Evolutionary conservation across 2,329 filamentous ascomycete genomes (phyloP).

Genomic region (Pseudocercospora macadamiae): DNA sequence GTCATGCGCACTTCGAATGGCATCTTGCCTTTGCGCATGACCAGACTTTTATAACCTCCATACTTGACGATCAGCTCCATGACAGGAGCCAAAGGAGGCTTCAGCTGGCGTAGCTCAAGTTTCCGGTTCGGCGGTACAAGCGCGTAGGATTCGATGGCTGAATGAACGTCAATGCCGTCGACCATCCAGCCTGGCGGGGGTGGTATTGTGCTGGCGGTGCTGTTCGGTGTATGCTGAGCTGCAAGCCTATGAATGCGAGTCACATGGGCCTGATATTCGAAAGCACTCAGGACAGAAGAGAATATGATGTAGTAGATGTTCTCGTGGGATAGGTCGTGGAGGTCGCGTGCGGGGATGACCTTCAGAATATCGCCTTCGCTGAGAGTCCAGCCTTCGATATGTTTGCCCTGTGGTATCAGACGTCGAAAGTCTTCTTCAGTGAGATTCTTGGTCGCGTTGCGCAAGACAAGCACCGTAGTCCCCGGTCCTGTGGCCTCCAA

Average conservation of each 20-base stretch:
- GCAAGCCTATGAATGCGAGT: slow-evolving; percentile 55
- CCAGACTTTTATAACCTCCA: slow-evolving; percentile 36
- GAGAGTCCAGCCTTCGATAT: slow-evolving; percentile 68
- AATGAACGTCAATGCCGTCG: slow-evolving; percentile 51
- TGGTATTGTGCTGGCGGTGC: slow-evolving; percentile 47
- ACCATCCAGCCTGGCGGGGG: slow-evolving; percentile 48
- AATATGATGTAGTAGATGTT: slow-evolving; percentile 74
- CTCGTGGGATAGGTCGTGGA: slow-evolving; percentile 63
- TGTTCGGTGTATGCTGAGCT: slow-evolving; percentile 46
- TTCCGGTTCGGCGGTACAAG: slow-evolving; percentile 50
- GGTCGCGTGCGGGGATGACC: slow-evolving; percentile 68
- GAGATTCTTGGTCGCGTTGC: slow-evolving; percentile 62
- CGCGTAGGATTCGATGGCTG: slow-evolving; percentile 51
- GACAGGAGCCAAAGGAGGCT: slow-evolving; percentile 39
- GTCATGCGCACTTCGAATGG: slow-evolving; percentile 39
- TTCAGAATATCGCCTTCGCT: slow-evolving; percentile 55
- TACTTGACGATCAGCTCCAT: slow-evolving; percentile 41
- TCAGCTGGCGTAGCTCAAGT: slow-evolving; percentile 41
- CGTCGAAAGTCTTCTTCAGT: slow-evolving; percentile 72
- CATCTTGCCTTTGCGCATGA: slow-evolving; percentile 32
- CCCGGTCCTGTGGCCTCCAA: slow-evolving; percentile 29
- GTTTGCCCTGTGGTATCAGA: slow-evolving; percentile 62
- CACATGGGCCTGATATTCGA: slow-evolving; percentile 62
- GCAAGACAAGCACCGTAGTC: slow-evolving; percentile 58
- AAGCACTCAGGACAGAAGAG: slow-evolving; percentile 60